Conservation (phyloP, 305 asterid genomes). For the Andrographis paniculata region DNA sequence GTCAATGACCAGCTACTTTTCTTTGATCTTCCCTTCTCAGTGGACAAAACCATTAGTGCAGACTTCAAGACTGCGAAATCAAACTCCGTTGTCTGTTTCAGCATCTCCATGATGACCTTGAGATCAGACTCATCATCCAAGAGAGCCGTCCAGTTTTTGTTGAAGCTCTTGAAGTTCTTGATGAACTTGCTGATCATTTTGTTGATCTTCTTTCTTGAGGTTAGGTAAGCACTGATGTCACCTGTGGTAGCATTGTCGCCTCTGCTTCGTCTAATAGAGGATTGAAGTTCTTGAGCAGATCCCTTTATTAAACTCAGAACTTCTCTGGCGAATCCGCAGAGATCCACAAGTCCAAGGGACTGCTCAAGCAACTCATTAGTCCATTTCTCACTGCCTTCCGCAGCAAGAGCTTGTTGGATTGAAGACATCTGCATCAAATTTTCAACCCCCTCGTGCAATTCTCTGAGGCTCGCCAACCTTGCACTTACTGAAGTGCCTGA, state of each 20-base stretch:
- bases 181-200: background rate
- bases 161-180: background rate
- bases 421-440: constrained; percentile 23
- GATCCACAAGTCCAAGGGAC: constrained; percentile 21
- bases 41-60: background rate
- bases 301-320: background rate
- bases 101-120: background rate
- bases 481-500: constrained; percentile 17
- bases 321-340: constrained; percentile 6
- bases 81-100: background rate
- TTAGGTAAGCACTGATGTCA: background rate
- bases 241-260: background rate
- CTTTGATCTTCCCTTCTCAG: background rate
- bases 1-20: background rate
- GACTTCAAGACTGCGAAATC: background rate
- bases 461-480: constrained; percentile 22
- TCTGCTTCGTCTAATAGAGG: background rate
- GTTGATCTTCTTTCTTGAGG: background rate
- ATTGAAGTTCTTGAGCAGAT: background rate
- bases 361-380: constrained; percentile 22
- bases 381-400: constrained; percentile 1
- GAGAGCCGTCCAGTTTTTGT: background rate
- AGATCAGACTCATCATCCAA: background rate
- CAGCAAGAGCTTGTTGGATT: constrained; percentile 18
- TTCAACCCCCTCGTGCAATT: constrained; percentile 23